Base-by-base conservation (phyloP, 495 filamentous ascomycete species). In the Saxispiralis lemnorum region DNA sequence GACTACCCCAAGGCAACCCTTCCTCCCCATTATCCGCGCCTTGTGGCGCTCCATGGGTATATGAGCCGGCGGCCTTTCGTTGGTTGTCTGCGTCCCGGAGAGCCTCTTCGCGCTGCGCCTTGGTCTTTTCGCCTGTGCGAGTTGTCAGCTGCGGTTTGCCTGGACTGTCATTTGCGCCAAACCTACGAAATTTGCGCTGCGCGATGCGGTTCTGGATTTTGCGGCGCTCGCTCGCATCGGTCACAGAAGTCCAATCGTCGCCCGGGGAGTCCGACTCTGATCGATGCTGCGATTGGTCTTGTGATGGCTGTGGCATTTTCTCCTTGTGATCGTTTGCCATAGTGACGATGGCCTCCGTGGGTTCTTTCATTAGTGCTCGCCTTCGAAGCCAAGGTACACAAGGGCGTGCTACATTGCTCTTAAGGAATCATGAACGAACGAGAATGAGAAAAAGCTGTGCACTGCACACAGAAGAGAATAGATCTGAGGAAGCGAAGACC, bases 1-100 rank as follows among this genome's bases (percentile, higher is more conserved):
- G 39, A 17, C 73, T 65, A 15, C 76, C 76, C 76, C 76, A 81
- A 0, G 76, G 76, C 2, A 80, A 55, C 4, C 76, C 76, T 10
- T 72, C 64, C 31, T 70, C 66, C 19, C 61, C 56, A 21, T 59
- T 64, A 30, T 64, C 68, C 41, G 71, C 48, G 14, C 71, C 72
- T 1, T 64, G 60, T 1, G 73, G 56, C 17, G 64, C 63, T 0
- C 70, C 68, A n/a, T 66, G 60, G 7, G 64, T 57, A 54, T 81
- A 81, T 40, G 66, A 63, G 48, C 62, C 61, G 7, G 63, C 69
- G 5, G 75, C 75, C 31, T 67, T 60, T 35, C 66, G 53, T 44
- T 69, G 61, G 54, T 81, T 72, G 41, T 70, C 67, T 0, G 60
- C 64, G 13, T 76, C 69, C 11, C 76, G 62, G 42, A 71, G 67